Evolutionary conservation across 768 basidiomycete genomes (phyloP), one percentile per base, ranked within the genome.

Genomic region (Brasilioporus rufonigricans): DNA sequence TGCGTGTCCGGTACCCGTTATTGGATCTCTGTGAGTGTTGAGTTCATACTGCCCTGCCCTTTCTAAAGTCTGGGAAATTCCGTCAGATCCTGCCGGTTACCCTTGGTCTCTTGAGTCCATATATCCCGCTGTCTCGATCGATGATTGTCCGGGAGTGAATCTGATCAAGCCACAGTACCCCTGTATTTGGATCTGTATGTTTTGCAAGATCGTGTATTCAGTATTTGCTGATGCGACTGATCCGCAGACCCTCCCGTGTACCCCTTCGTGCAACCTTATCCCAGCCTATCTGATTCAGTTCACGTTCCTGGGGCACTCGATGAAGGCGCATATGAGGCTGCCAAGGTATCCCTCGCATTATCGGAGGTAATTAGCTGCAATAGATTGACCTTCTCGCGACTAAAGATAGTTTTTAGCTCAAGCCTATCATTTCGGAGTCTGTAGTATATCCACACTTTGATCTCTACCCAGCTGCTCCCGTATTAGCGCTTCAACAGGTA

Each of bases 21-120:
- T 70, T 77, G 31, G 64, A 71, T 49, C 59, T 74, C 10, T 77
- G 76, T 76, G 57, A 52, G 73, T 61, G 27, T 49, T 44, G 5
- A 18, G 14, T 44, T n/a, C 14, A 24, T 18, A 9, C 14, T 47
- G 12, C 14, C 24, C 14, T 23, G 3, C n/a, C 32, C 12, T 29
- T 27, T 45, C 36, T 48, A 32, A 18, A n/a, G n/a, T 24, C 49
- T 59, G 14, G 46, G 36, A 26, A 47, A 48, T 12, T 18, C 13
- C 21, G 33, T 32, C 43, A 62, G 60, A 62, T 47, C 53, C 56
- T 29, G 57, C 66, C 23, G 60, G 63, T 27, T 73, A 72, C 45
- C 70, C 71, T 5, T 49, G 55, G 61, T 70, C 57, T 43, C 61
- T 70, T 33, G 54, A 61, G 23, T 54, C 23, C 31, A 51, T 68